phyloP scores from a whole-genome alignment of 306 rosid species.

The Gastrolobium bilobum region DNA sequence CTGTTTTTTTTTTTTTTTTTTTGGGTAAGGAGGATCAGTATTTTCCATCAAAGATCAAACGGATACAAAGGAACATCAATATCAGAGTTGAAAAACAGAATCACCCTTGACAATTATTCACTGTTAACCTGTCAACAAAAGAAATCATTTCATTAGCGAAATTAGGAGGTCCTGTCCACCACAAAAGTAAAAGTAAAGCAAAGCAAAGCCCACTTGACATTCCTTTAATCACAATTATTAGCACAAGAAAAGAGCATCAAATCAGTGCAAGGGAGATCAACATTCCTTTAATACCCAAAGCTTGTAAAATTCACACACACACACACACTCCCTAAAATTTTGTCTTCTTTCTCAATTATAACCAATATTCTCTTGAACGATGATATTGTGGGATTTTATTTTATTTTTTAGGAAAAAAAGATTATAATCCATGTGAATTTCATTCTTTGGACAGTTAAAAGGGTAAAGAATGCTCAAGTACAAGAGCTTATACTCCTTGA shows the following conservation, averaged over 20 bases:
- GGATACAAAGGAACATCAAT: conserved; percentile 24
- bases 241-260: neutral
- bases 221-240: conserved; percentile 29
- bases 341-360: conserved; percentile 13
- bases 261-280: neutral
- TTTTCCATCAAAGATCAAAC: conserved; percentile 16
- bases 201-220: neutral
- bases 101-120: conserved; percentile 19
- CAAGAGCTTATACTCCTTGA: too few species aligned
- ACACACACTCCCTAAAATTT: neutral
- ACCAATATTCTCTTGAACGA: neutral
- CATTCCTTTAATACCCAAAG: neutral
- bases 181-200: neutral
- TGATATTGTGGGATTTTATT: neutral
- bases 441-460: neutral
- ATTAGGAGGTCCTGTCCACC: neutral
- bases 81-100: conserved; percentile 32
- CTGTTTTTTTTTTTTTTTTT: neutral
- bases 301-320: neutral
- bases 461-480: neutral
- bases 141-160: conserved; percentile 6
- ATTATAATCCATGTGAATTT: neutral
- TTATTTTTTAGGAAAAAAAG: neutral
- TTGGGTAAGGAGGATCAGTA: neutral
- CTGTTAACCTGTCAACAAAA: conserved; percentile 50